Percentiles rank a stretch among this genome's conserved stretches.
phyloP scores from a whole-genome alignment of 2,329 filamentous ascomycete genomes.

The Mycosphaerelloides madeirae region DNA sequence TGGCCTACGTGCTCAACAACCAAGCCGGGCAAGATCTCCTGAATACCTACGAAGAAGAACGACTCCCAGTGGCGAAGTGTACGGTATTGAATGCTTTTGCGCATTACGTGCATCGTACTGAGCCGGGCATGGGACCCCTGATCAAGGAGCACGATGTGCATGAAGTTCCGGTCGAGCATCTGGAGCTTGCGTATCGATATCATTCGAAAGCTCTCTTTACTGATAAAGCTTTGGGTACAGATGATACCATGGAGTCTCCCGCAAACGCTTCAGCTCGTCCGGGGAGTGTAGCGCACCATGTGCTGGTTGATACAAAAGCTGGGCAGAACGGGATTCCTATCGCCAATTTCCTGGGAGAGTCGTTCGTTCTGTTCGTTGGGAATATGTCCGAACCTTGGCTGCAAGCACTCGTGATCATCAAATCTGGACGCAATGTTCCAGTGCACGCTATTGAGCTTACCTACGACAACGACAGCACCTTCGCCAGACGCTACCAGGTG shows the following conservation, averaged over 20 bases:
- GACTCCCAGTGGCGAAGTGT: conserved; percentile 27
- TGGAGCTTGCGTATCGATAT: no score
- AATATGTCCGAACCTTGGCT: conserved; percentile 51
- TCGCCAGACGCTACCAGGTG: conserved; percentile 49
- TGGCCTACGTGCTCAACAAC: conserved; percentile 18
- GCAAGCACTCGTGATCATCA: conserved; percentile 37
- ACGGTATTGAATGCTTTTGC: conserved; percentile 8
- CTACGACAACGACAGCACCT: conserved; percentile 37
- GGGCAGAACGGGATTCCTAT: conserved; percentile 48
- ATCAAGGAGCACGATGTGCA: no score
- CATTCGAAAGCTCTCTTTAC: no score
- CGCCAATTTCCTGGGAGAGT: conserved; percentile 22
- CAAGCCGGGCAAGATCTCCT: conserved; percentile 20
- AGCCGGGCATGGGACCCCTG: no score
- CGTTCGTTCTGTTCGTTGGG: conserved; percentile 41
- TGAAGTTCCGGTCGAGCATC: no score
- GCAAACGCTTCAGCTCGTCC: no score
- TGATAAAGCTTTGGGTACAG: no score
- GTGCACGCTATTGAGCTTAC: conserved; percentile 28
- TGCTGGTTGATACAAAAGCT: no score
- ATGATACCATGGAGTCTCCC: no score
- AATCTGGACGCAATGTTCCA: neutral
- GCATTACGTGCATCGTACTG: conserved; percentile 44
- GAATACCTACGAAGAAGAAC: conserved; percentile 28
- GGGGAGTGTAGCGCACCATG: no score